Evolutionary conservation across 2,329 filamentous ascomycete genomes (phyloP), one percentile per base, ranked within the genome.

Genomic region (Hypoxylon sp.): DNA sequence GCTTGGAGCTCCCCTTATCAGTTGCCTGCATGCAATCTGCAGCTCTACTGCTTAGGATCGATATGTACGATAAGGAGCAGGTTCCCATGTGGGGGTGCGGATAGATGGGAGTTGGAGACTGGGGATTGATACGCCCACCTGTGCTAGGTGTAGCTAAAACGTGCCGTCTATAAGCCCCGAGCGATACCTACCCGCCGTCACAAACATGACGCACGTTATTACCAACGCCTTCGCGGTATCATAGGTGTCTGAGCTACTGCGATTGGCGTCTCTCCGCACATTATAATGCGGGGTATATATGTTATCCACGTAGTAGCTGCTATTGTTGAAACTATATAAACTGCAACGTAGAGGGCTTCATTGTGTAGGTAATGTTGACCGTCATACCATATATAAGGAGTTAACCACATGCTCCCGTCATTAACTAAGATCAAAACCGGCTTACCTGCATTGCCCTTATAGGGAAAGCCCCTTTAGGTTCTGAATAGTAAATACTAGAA

Each of bases 221-320:
- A 62, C 22, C 31, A 31, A 25, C 42, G 14, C 40, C 44, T 55
- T 31, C 30, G 57, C 63, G 61, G 54, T 71, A 59, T 70, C 70
- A 71, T 53, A 27, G 61, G 63, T 48, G 56, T 33, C 40, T 53
- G 7, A 51, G 33, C 35, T 35, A 46, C 25, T 55, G 44, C 50
- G 57, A 68, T 70, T 64, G 64, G 68, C 49, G 40, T 44, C 33
- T 58, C 61, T 68, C 61, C 51, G 55, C 56, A 57, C 40, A 46
- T 55, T 17, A 11, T 10, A 54, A 72, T 75, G 74, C 73, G 74
- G 74, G 74, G 74, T 75, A 73, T 51, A 14, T 22, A 35, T 33
- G 14, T 6, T 17, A 8, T 42, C 25, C 25, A 42, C 8, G 17
- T 22, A 5, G 7, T 31, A 37, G 49, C 35, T 50, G 25, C 33